Base-by-base conservation (phyloP, 2,329 filamentous ascomycete species). In the Samsoniella hepiali region DNA sequence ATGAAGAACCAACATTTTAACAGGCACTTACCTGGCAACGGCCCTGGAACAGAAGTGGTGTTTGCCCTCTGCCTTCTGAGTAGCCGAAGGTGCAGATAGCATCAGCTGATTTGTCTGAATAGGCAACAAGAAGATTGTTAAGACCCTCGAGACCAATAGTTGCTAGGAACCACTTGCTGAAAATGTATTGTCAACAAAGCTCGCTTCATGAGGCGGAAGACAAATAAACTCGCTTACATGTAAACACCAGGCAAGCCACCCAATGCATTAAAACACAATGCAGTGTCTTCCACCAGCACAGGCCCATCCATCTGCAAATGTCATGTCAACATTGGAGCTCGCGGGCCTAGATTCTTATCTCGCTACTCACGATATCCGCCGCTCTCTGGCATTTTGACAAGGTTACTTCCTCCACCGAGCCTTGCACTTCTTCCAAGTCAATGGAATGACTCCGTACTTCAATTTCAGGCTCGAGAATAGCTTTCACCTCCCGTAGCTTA, bases 41-140 rank as follows among this genome's bases (percentile, higher is more conserved):
- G 9, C 95, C 95, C 77, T 99, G 93, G 78, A 99, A 99, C 17
- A 98, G 81, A 34, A 96, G 82, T 1, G 91, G 89, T 72, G 96
- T 87, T 60, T 91, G 82, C 3, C 91, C 93, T 5, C 93, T 95
- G 0, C 94, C 95, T 67, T 88, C 84, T 62, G 87, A 95, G 78
- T 96, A 97, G 31, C 88, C 95, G 77, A 99, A 99, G 0, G 95
- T 99, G 78, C 94, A 97, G 53, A 99, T 91, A 22, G 95, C 94
- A 77, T 96, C 88, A 51, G 93, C 93, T 51, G 89, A 90, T 77
- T 97, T 97, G 78, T 99, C 91, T 34, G 91, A 83, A 74, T 97
- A 97, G 7, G 89, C 92, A 59, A 88, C 88, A 47, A 99, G 87
- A 67, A 99, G 84, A 73, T 94, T 95, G 78, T 97, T 96, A 64